Base-by-base conservation (phyloP, 176 grass and related monocot species). In the Melocanna baccifera region DNA sequence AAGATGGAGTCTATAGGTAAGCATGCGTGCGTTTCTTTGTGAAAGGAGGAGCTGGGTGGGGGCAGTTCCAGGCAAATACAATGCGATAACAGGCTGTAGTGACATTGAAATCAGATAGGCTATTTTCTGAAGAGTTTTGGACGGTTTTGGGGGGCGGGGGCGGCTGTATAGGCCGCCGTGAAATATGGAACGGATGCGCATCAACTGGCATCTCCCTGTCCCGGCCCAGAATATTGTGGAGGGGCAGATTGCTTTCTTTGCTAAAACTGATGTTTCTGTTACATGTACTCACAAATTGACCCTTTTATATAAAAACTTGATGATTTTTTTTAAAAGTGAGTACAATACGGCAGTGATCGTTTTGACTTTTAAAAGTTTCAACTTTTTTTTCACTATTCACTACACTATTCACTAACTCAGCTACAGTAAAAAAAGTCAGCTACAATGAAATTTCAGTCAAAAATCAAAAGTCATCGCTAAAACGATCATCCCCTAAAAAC, bases 21-120 rank as follows among this genome's bases (percentile, higher is more conserved):
- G 9, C 23, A 18, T 48, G 22, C 28, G 41, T 7, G 72, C 42
- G 15, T 64, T 63, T 43, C 63, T 58, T 62, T 69, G 53, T 39
- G 13, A 9, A 5, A 36, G 18, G 53, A 70, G 82, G 12, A 48
- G 46, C 64, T 77, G 78, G 63, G 19, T 77, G 83, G 78, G 78
- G 39, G 30, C 20, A 34, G 66, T 40, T 23, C 69, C 48, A 90
- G 57, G 79, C 84, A 66, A 34, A 73, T 66, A 55, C 88, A 32
- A 71, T 69, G 48, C 76, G 73, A 90, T 51, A 86, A 90, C 88
- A 90, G 88, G 84, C 79, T 86, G 88, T 90, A 43, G 55, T 52
- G 77, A 83, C 84, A 61, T 12, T 5, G 67, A 90, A 90, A 72
- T 56, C 67, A 9, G 39, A 23, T 41, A 7, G 20, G 13, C 64